phyloP scores from a whole-genome alignment of 495 filamentous ascomycete genomes.

The Thermochaetoides thermophila region DNA sequence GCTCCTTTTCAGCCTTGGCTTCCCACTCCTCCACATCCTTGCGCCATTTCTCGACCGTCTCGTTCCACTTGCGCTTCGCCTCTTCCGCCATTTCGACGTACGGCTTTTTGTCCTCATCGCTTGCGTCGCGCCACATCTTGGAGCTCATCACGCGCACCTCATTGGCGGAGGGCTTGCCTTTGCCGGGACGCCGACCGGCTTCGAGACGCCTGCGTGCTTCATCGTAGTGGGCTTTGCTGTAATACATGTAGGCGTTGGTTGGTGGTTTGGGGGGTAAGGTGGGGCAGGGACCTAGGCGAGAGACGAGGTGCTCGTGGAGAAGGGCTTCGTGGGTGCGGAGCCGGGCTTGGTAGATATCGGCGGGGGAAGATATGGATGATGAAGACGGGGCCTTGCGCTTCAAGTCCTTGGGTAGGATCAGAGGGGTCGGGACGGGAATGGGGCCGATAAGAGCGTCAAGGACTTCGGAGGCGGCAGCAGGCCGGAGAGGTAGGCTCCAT shows the following conservation, averaged over 20 bases:
- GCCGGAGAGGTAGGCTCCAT: slow-evolving; percentile 90
- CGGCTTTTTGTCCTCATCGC: slow-evolving; percentile 50
- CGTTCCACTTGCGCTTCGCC: slow-evolving; percentile 48
- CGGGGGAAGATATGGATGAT: slow-evolving; percentile 2
- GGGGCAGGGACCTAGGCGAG: slow-evolving; percentile 58
- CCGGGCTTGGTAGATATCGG: slow-evolving; percentile 16
- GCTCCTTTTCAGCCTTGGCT: slow-evolving; percentile 40
- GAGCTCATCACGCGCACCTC: slow-evolving; percentile 72
- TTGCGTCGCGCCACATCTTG: slow-evolving; percentile 74
- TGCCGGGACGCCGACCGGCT: slow-evolving; percentile 44
- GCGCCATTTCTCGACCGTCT: slow-evolving; percentile 42
- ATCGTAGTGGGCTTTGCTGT: slow-evolving; percentile 67
- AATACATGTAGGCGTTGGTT: slow-evolving; percentile 61
- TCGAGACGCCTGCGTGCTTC: slow-evolving; percentile 60
- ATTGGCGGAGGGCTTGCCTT: slow-evolving; percentile 54
- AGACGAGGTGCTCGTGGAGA: slow-evolving; percentile 52
- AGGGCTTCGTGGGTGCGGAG: slow-evolving; percentile 57
- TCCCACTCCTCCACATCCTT: slow-evolving; percentile 54
- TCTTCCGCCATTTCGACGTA: slow-evolving; percentile 58
- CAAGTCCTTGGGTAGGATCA: slow-evolving; percentile 50
- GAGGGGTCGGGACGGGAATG: slow-evolving; percentile 57
- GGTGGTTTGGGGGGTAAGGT: slow-evolving; percentile 51
- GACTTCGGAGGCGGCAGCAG: slow-evolving; percentile 72
- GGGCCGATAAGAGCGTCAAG: slow-evolving; percentile 66
- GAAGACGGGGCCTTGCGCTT: slow-evolving; percentile 41